Base-by-base conservation (phyloP, 1,139 yeast species). In the Candida buenavistaensis region DNA sequence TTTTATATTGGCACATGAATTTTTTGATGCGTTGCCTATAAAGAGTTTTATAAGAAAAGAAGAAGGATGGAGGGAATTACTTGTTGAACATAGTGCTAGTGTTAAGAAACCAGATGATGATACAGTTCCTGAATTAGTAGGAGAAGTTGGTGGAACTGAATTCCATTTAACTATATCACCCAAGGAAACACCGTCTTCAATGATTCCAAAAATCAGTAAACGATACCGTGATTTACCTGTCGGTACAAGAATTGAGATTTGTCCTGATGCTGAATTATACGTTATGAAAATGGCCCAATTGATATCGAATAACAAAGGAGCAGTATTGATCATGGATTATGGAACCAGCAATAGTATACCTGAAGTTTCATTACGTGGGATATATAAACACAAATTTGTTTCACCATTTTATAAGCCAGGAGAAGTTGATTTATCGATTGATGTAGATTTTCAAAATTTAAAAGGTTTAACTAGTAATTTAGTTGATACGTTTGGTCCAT, bases 11-110 rank as follows among this genome's bases (percentile, higher is more conserved):
- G 95, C 95, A 0, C 96, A 87, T 54, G 96, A 87, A 54, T 87
- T 87, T 50, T 87, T 83, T 52, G 96, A 87, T 59, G 95, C 96
- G 0, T 65, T 87, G 40, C 95, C 96, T 0, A 80, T 87, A 16
- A 80, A 82, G 45, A 74, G 82, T 43, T 87, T 84, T 52, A 72
- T 75, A 37, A 74, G 74, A 45, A 78, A 85, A 0, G 56, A 73
- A 12, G 87, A 88, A 1, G 87, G 88, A 0, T 87, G 96, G 96
- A 66, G 92, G 46, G 96, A 87, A 52, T 68, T 78, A 27, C 53
- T 84, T 29, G 95, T 87, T 19, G 94, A 70, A 39, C 72, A 68
- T 38, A 55, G 72, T 0, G 55, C 64, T 2, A 57, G 65, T 32
- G 72, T 68, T 3, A 48, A 77, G 44, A 71, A 68, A 6, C 19